Evolutionary conservation across 768 basidiomycete species (phyloP).

Genomic region (Melanogaster broomeanus): DNA sequence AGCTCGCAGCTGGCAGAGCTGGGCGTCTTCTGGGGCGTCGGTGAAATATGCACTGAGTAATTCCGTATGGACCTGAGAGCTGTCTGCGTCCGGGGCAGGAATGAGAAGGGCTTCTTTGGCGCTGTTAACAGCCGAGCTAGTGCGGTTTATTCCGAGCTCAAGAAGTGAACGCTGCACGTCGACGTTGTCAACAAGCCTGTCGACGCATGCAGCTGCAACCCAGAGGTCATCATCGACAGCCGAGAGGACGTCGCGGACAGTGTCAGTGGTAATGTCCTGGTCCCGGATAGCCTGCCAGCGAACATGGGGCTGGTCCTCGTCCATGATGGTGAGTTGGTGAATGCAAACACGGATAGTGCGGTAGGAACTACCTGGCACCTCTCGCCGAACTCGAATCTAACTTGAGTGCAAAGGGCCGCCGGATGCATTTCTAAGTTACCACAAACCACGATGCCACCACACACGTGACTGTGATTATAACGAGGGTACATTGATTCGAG

Average conservation of each 20-base stretch:
- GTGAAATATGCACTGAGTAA: constrained; percentile 55
- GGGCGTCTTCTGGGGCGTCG: constrained; percentile 58
- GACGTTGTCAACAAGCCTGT: constrained; percentile 62
- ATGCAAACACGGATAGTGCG: neutral
- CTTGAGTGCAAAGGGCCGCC: too few species aligned
- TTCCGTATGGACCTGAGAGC: constrained; percentile 17
- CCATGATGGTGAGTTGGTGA: constrained; percentile 31
- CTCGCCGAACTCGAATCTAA: too few species aligned
- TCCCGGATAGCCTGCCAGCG: constrained; percentile 62
- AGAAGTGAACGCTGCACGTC: constrained; percentile 59
- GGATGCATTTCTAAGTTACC: too few species aligned
- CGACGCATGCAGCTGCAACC: constrained; percentile 73
- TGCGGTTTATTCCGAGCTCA: constrained; percentile 63
- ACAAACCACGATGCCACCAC: too few species aligned
- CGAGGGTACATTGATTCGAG: neutral
- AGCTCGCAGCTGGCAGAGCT: constrained; percentile 63
- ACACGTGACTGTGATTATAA: constrained; percentile 6
- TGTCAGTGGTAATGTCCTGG: constrained; percentile 54
- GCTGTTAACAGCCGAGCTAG: constrained; percentile 47
- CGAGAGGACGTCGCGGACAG: constrained; percentile 48
- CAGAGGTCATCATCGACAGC: constrained; percentile 68
- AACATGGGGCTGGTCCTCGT: constrained; percentile 39
- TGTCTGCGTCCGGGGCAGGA: constrained; percentile 17
- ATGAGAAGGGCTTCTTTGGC: constrained; percentile 40
- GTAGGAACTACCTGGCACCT: too few species aligned